These are phyloP conservation scores for Pontederia crassipes DNA, from an alignment of 176 grass and related monocot genomes.

Conservation along the genomic window DNA sequence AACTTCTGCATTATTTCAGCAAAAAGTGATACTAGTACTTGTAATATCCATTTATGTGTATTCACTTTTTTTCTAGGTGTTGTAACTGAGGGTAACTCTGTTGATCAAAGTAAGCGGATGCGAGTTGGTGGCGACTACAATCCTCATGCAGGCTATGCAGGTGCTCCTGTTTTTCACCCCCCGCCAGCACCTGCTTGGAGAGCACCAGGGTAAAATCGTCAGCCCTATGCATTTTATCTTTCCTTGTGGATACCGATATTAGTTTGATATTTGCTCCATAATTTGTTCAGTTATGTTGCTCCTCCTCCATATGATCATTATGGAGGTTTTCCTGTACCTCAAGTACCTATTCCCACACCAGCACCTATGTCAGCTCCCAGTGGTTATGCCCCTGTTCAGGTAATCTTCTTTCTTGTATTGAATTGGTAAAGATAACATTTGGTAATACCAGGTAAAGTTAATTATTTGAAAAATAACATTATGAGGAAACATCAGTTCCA, in stretches of 20 bases:
- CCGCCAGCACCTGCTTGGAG: slow-evolving; percentile 80
- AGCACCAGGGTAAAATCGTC: slow-evolving; percentile 47
- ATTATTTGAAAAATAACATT: too few species aligned
- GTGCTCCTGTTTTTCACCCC: slow-evolving; percentile 62
- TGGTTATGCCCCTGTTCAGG: slow-evolving; percentile 95
- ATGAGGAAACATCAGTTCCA: too few species aligned
- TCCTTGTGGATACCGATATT: slow-evolving; percentile 5
- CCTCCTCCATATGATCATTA: slow-evolving; percentile 80
- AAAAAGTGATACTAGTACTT: background rate
- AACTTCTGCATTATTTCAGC: background rate
- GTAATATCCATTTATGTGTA: slow-evolving; percentile 3
- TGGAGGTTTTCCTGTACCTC: slow-evolving; percentile 57
- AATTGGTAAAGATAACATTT: too few species aligned
- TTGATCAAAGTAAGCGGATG: slow-evolving; percentile 88
- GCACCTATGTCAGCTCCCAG: slow-evolving; percentile 37
- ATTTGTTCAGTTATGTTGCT: slow-evolving; percentile 59
- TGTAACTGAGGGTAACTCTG: slow-evolving; percentile 51
- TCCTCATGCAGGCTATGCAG: slow-evolving; percentile 60
- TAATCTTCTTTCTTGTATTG: slow-evolving; percentile 8
- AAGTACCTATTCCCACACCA: slow-evolving; percentile 57
- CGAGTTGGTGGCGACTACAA: slow-evolving; percentile 77
- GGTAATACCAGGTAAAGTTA: too few species aligned
- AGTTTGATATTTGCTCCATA: slow-evolving; percentile 7
- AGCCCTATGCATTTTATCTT: slow-evolving; percentile 13
- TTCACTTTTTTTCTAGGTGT: slow-evolving; percentile 43